Evolutionary conservation across 176 grass and related monocot species (phyloP).

Genomic region (Poa annua): DNA sequence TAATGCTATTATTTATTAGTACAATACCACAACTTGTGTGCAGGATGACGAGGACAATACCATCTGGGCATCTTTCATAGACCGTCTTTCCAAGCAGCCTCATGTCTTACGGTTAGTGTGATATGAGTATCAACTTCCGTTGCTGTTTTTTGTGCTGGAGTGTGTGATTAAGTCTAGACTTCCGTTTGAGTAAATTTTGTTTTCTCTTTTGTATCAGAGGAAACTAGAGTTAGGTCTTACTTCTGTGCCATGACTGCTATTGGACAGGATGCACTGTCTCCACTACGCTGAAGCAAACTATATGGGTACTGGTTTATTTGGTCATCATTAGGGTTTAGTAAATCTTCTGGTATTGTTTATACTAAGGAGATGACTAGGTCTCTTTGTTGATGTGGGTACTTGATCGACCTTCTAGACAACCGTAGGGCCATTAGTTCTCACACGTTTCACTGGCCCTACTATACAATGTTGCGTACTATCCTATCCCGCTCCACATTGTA

Average conservation of each 20-base stretch:
- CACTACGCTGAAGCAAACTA: background rate
- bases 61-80: conserved; percentile 80
- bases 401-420: no score
- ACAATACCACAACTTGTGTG: conserved; percentile 20
- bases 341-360: background rate
- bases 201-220: background rate
- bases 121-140: conserved; percentile 19
- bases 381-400: no score
- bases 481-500: no score
- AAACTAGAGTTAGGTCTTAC: background rate
- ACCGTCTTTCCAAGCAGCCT: conserved; percentile 54
- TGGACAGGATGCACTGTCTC: background rate
- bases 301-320: background rate
- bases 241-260: background rate
- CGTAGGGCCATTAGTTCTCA: no score
- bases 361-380: no score
- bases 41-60: conserved; percentile 92
- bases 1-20: conserved; percentile 1
- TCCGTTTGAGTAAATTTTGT: background rate
- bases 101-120: conserved; percentile 83
- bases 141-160: conserved; percentile 1
- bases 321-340: background rate
- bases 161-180: background rate
- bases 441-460: no score
- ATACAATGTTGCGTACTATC: no score